These are phyloP conservation scores for Bondarzewia mesenterica DNA, from an alignment of 1,284 basidiomycete species.

Conservation along the genomic window DNA sequence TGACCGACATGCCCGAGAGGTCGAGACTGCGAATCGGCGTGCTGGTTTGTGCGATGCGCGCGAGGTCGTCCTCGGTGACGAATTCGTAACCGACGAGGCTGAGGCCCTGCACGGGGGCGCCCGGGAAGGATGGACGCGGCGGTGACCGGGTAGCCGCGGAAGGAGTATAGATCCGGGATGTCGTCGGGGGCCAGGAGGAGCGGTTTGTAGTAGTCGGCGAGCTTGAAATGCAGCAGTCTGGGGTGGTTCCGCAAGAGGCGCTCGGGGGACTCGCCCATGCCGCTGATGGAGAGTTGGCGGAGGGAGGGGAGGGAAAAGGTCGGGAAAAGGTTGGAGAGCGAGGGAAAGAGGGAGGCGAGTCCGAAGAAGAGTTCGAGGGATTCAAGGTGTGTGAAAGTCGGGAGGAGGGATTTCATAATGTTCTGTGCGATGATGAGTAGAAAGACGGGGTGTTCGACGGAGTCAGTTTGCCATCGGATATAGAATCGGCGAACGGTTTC, in stretches of 20 bases:
- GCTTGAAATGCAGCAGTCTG: slow-evolving; percentile 33
- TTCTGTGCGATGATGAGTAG: slow-evolving; percentile 24
- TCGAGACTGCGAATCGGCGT: slow-evolving; percentile 45
- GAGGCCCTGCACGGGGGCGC: slow-evolving; percentile 44
- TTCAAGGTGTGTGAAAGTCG: slow-evolving; percentile 34
- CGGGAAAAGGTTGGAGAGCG: slow-evolving; percentile 19
- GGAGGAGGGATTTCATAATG: slow-evolving; percentile 28
- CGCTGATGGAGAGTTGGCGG: slow-evolving; percentile 42
- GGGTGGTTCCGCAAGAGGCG: slow-evolving; percentile 11
- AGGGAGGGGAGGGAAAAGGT: slow-evolving; percentile 26
- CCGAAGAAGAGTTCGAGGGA: slow-evolving; percentile 50
- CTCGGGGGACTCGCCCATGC: slow-evolving; percentile 26
- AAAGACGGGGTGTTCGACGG: slow-evolving; percentile 19
- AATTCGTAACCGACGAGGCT: slow-evolving; percentile 49
- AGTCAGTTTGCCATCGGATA: slow-evolving; percentile 43
- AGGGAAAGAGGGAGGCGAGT: slow-evolving; percentile 17
- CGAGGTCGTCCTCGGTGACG: slow-evolving; percentile 43
- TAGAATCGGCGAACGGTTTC: slow-evolving; percentile 37
- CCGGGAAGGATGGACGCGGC: slow-evolving; percentile 52
- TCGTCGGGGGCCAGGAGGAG: slow-evolving; percentile 30
- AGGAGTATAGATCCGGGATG: slow-evolving; percentile 39
- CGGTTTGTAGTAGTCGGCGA: slow-evolving; percentile 35
- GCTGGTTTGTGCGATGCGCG: slow-evolving; percentile 36
- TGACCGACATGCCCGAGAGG: slow-evolving; percentile 49
- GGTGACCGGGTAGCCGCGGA: slow-evolving; percentile 51